These are phyloP conservation scores for Colletotrichum liaoningense DNA, from an alignment of 2,329 filamentous ascomycete species.

Conservation along the genomic window DNA sequence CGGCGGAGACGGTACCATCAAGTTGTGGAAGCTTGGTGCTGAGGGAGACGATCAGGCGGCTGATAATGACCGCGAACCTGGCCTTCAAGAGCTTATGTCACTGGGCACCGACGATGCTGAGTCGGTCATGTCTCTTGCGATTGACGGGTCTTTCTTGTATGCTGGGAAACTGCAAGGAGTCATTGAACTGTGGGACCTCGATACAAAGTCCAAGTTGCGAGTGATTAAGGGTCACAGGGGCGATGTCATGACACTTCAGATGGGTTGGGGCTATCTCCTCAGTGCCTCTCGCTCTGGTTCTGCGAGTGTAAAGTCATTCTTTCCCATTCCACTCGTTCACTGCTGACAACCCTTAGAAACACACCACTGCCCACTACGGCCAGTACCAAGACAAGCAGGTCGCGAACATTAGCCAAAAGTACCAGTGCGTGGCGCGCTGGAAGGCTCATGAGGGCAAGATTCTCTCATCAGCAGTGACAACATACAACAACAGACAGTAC, in stretches of 20 bases:
- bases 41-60: constrained; percentile 49
- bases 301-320: constrained; percentile 65
- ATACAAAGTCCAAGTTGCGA: constrained; percentile 89
- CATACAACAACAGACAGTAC: constrained; percentile 78
- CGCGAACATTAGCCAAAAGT: constrained; percentile 78
- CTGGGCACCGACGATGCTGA: constrained; percentile 71
- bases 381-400: constrained; percentile 61
- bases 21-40: constrained; percentile 81
- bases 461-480: constrained; percentile 82
- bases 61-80: constrained; percentile 65
- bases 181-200: constrained; percentile 96
- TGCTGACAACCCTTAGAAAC: constrained; percentile 61
- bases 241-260: constrained; percentile 87
- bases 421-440: constrained; percentile 83
- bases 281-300: constrained; percentile 91
- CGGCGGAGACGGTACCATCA: constrained; percentile 93
- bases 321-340: too few relatives aligned
- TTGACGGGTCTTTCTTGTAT: constrained; percentile 93
- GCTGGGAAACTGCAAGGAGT: constrained; percentile 88
- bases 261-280: constrained; percentile 87
- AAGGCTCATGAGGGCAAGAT: constrained; percentile 89
- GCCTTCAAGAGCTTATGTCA: constrained; percentile 76
- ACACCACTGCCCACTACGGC: constrained; percentile 74
- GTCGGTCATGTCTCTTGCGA: constrained; percentile 80
- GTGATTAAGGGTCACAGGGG: constrained; percentile 84